Conservation (phyloP, 768 basidiomycete genomes). For the Pleurotus sapidus region DNA sequence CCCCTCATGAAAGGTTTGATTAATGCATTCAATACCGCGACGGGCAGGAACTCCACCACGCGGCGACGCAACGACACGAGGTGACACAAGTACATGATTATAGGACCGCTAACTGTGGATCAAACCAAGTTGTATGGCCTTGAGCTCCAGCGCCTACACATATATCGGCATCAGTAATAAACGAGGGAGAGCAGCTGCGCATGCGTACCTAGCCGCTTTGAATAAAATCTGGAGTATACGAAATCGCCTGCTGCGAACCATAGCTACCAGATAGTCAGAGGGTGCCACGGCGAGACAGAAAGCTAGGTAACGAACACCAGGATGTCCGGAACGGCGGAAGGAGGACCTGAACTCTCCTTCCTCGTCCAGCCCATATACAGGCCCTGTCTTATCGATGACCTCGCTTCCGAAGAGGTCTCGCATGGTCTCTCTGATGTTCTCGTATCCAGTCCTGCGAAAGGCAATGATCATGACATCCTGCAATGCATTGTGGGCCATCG, state of each 20-base stretch:
- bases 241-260: constrained; percentile 41
- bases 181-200: background rate
- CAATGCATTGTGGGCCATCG: background rate
- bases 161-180: background rate
- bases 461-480: background rate
- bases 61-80: no score
- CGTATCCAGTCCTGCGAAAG: constrained; percentile 22
- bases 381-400: constrained; percentile 24
- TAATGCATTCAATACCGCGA: no score
- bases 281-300: background rate
- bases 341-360: constrained; percentile 35
- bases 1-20: no score
- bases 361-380: constrained; percentile 35
- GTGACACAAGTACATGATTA: no score
- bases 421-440: constrained; percentile 25
- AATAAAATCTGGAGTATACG: constrained; percentile 23
- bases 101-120: no score
- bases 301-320: constrained; percentile 26
- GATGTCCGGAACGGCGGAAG: constrained; percentile 39
- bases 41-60: no score
- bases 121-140: background rate
- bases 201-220: constrained; percentile 33
- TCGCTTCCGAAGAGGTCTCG: constrained; percentile 31
- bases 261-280: constrained; percentile 20
- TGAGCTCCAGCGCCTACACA: background rate